These are phyloP conservation scores for Aspergillus aculeatinus DNA, from an alignment of 2,329 filamentous ascomycete genomes.

Conservation along the genomic window DNA sequence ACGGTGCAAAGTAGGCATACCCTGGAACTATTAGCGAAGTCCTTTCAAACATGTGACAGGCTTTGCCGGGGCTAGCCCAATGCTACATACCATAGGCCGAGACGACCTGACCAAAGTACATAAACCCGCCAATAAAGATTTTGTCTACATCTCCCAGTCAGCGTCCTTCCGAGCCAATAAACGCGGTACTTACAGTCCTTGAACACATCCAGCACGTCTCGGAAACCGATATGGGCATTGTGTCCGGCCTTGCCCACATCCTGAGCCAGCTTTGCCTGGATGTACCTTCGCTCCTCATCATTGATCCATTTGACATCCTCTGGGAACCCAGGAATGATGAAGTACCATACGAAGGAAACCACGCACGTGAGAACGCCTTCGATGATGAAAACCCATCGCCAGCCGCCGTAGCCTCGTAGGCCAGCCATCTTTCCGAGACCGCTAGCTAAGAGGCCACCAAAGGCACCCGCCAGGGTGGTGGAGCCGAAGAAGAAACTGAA, in stretches of 20 bases:
- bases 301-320: conserved; percentile 72
- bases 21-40: conserved; percentile 28
- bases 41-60: background rate
- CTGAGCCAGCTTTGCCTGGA: conserved; percentile 64
- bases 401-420: conserved; percentile 56
- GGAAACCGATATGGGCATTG: conserved; percentile 59
- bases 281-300: conserved; percentile 66
- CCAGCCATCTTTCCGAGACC: conserved; percentile 61
- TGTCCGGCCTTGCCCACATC: conserved; percentile 68
- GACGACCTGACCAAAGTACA: conserved; percentile 79
- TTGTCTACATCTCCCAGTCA: conserved; percentile 47
- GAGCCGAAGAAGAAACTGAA: conserved; percentile 92
- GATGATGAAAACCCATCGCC: conserved; percentile 57
- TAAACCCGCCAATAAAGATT: conserved; percentile 70
- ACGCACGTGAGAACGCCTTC: conserved; percentile 65
- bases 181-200: conserved; percentile 56
- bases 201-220: conserved; percentile 63
- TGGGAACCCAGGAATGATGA: conserved; percentile 71
- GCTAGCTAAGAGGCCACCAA: conserved; percentile 61
- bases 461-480: conserved; percentile 61
- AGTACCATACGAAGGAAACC: conserved; percentile 59
- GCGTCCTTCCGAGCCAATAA: background rate
- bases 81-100: conserved; percentile 61
- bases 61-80: background rate
- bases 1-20: conserved; percentile 74